Percentiles rank a stretch among this genome's conserved stretches.
phyloP scores from a whole-genome alignment of 1,284 basidiomycete genomes.

The Neolentinus lepideus region DNA sequence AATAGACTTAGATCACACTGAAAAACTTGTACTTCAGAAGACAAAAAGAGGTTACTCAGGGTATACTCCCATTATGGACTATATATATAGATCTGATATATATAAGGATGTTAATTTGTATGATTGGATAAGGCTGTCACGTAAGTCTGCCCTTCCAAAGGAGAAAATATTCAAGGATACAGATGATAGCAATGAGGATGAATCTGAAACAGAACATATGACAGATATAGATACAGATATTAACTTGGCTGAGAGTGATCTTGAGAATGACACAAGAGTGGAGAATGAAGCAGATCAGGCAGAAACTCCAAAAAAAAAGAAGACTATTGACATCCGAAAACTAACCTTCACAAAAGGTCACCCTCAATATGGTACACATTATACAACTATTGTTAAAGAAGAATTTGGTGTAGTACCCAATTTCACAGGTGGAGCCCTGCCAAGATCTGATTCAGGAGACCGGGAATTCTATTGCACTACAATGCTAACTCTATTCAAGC shows the following conservation, averaged over 20 bases:
- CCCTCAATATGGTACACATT: conserved; percentile 9
- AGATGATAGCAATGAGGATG: not conserved
- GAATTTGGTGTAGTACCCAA: conserved; percentile 5
- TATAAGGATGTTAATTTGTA: conserved; percentile 5
- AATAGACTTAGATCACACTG: not conserved
- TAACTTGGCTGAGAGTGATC: not conserved
- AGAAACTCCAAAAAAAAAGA: not conserved
- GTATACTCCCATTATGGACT: conserved; percentile 4
- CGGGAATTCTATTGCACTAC: conserved; percentile 13
- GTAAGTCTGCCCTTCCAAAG: not conserved
- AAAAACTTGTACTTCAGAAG: not conserved
- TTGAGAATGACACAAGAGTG: too few species aligned
- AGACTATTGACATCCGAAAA: not conserved
- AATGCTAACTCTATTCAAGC: conserved; percentile 9
- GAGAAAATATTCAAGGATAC: not conserved
- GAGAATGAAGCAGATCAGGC: too few species aligned
- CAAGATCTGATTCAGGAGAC: conserved; percentile 12
- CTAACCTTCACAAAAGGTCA: conserved; percentile 8
- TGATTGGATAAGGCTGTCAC: conserved; percentile 8
- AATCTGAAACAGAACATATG: not conserved
- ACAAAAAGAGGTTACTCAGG: not conserved
- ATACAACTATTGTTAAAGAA: conserved; percentile 4
- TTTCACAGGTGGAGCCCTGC: conserved; percentile 12
- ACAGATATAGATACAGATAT: not conserved
- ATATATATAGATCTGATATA: conserved; percentile 5